Evolutionary conservation across 2,329 filamentous ascomycete species (phyloP).

Genomic region (Blastomyces emzantsi): DNA sequence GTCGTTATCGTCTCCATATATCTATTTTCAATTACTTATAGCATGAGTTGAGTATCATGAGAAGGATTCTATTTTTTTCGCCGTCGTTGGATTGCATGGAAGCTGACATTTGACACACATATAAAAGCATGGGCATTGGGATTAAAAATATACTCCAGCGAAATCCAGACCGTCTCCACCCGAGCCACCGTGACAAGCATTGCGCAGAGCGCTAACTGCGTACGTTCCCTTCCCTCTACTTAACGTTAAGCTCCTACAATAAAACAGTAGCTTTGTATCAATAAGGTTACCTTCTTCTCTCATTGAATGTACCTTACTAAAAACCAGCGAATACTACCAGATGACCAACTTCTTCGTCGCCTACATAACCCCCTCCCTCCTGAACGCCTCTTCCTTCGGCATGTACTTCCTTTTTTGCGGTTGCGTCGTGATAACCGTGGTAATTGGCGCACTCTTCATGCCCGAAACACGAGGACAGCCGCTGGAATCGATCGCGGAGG

Average conservation of each 20-base stretch:
- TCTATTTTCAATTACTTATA: constrained; percentile 22
- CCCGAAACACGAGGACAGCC: constrained; percentile 43
- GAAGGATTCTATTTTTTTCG: not conserved
- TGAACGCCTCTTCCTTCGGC: constrained; percentile 36
- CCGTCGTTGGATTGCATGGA: not conserved
- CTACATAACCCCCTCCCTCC: constrained; percentile 36
- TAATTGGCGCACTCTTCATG: constrained; percentile 39
- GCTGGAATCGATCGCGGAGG: constrained; percentile 44
- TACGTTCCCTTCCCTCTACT: not conserved
- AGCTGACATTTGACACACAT: not conserved
- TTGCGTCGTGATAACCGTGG: constrained; percentile 32
- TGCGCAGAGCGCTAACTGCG: constrained; percentile 45
- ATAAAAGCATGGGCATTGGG: constrained; percentile 44
- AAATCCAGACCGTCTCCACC: constrained; percentile 50
- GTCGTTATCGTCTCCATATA: constrained; percentile 25
- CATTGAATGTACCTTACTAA: not conserved
- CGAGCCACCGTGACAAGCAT: constrained; percentile 47
- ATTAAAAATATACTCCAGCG: constrained; percentile 48
- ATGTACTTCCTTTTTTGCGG: constrained; percentile 42
- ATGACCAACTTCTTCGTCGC: constrained; percentile 39
- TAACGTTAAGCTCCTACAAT: not conserved
- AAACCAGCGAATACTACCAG: constrained; percentile 9
- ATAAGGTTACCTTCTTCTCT: not conserved
- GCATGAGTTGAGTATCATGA: constrained; percentile 21
- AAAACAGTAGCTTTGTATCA: not conserved